These are phyloP conservation scores for Yarrowia galli DNA, from an alignment of 1,139 yeast genomes.

Conservation along the genomic window DNA sequence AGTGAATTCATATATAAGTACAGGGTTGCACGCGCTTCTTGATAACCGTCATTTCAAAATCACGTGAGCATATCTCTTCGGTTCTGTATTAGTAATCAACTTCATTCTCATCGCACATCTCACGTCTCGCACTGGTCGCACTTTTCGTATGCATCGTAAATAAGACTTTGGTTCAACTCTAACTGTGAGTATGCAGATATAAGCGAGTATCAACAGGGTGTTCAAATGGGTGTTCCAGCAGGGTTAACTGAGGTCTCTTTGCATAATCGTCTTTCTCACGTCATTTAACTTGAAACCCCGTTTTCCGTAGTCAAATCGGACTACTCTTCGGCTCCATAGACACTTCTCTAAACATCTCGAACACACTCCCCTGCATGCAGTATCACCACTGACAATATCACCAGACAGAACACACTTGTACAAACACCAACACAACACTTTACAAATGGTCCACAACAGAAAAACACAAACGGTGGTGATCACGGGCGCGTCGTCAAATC, in stretches of 20 bases:
- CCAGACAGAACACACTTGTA: neutral
- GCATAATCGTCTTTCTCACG: neutral
- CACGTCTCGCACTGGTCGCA: slow-evolving; percentile 15
- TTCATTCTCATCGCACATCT: too few relatives aligned
- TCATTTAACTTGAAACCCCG: neutral
- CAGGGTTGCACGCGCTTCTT: too few relatives aligned
- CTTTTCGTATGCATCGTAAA: slow-evolving; percentile 27
- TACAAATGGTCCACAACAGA: slow-evolving; percentile 23
- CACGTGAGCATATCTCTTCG: too few relatives aligned
- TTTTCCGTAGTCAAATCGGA: neutral
- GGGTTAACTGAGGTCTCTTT: neutral
- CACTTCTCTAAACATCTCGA: neutral
- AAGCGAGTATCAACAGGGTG: neutral
- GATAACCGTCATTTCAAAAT: too few relatives aligned
- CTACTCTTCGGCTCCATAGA: neutral
- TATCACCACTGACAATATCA: slow-evolving; percentile 4
- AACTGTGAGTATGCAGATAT: neutral
- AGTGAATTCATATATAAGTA: too few relatives aligned
- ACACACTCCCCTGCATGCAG: neutral
- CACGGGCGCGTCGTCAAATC: slow-evolving; percentile 35
- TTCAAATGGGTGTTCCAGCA: too few relatives aligned
- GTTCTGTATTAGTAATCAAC: too few relatives aligned
- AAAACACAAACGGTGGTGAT: slow-evolving; percentile 35
- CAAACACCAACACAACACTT: neutral
- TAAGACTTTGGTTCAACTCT: neutral